phyloP scores from a whole-genome alignment of 192 early-diverging fungal genomes.

The Podila verticillata region DNA sequence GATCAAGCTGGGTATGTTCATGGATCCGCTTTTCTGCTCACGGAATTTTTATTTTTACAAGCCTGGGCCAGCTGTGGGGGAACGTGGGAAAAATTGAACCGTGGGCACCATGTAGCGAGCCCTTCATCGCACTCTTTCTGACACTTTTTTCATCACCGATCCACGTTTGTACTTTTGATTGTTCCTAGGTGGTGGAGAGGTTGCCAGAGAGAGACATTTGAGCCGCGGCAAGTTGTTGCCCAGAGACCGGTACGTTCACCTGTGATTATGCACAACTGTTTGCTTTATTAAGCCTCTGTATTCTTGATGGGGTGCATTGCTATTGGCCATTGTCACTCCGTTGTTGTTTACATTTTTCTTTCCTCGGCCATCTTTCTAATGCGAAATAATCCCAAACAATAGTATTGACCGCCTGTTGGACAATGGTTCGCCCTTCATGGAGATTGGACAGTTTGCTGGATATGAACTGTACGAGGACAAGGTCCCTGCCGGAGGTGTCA shows the following conservation, averaged over 20 bases:
- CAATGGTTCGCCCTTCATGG: constrained; percentile 89
- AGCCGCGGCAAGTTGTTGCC: constrained; percentile 89
- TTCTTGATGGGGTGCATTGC: constrained; percentile 8
- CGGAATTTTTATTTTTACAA: constrained; percentile 6
- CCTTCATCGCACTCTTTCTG: not conserved
- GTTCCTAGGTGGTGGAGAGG: constrained; percentile 81
- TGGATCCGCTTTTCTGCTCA: not conserved
- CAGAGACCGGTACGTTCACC: constrained; percentile 74
- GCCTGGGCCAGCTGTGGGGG: not conserved
- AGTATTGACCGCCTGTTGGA: constrained; percentile 82
- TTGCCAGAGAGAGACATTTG: constrained; percentile 85
- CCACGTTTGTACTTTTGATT: not conserved
- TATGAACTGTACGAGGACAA: constrained; percentile 88
- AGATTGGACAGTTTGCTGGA: constrained; percentile 94
- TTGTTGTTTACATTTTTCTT: not conserved
- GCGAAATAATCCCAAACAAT: not conserved
- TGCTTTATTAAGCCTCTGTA: not conserved
- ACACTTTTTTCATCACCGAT: not conserved
- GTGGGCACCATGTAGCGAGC: not conserved
- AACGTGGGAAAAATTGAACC: not conserved
- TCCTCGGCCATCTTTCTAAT: not conserved
- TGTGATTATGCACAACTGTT: not conserved
- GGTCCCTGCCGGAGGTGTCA: constrained; percentile 87
- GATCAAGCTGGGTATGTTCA: constrained; percentile 77
- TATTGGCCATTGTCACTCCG: not conserved